Evolutionary conservation across 169 alveolate species (phyloP).

Genomic region (Plasmodium knowlesi): DNA sequence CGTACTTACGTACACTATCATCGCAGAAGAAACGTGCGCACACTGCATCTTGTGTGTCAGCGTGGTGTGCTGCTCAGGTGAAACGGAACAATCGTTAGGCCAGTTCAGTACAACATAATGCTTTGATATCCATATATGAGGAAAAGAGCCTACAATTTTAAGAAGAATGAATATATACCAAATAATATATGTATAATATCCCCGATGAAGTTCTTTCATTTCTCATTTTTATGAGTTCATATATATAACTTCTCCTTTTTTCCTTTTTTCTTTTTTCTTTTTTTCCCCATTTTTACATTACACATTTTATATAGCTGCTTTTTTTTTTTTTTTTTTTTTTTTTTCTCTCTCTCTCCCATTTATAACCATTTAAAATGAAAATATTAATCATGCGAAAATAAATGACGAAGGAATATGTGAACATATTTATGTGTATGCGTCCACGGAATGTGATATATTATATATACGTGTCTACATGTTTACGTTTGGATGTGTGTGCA

Average conservation of each 20-base stretch:
- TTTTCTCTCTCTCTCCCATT: neutral
- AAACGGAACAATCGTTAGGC: neutral
- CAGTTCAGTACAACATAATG: neutral
- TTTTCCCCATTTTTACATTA: neutral
- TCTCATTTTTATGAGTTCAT: neutral
- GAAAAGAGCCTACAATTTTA: neutral
- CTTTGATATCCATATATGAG: neutral
- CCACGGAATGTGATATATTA: neutral
- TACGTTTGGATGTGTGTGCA: neutral
- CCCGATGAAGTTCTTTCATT: neutral
- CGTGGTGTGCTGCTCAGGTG: neutral
- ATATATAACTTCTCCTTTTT: neutral
- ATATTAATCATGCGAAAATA: neutral
- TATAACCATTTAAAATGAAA: neutral
- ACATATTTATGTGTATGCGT: neutral
- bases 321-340: neutral
- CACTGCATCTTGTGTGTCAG: neutral
- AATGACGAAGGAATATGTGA: neutral
- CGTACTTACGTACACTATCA: neutral
- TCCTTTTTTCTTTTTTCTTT: slow-evolving; percentile 10
- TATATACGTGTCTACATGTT: slow-evolving; percentile 1
- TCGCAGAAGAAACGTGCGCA: neutral
- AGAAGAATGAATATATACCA: slow-evolving; percentile 1
- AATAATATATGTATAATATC: neutral
- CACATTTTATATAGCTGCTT: neutral